Evolutionary conservation across 495 filamentous ascomycete species (phyloP), one percentile per base, ranked within the genome.

Genomic region (Aspergillus bertholletiae): DNA sequence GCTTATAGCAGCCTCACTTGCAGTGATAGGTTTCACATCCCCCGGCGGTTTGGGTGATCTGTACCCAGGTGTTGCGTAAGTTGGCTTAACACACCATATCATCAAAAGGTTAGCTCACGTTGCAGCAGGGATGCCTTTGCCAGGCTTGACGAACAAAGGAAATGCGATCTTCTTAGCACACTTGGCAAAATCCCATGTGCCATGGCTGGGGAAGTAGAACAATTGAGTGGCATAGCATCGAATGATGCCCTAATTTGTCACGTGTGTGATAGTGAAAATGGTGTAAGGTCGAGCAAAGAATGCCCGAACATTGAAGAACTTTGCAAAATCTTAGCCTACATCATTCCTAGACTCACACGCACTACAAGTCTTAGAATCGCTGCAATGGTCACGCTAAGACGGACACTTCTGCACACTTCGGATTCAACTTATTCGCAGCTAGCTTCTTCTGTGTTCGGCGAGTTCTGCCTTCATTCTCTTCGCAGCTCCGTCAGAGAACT

Each of bases 401-500:
- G 87, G 40, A 70, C 89, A 20, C 66, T 88, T 18, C 78, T 77
- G 44, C 90, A 95, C 69, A 83, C 82, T 0, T 65, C 69, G 2
- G 72, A 78, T 51, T 43, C 69, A 7, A 69, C 73, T 11, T 75
- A 88, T 52, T 69, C 93, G 52, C 82, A 91, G 55, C 69, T 97
- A 3, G 79, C 82, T 35, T 73, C 62, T 6, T 90, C 88, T 7
- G 55, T 68, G 1, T 73, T 88, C 39, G 92, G 90, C 0, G 84
- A 90, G 61, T 91, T 89, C 79, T 94, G 90, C 62, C 67, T 97
- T 2, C 79, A 85, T 52, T 90, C 88, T 2, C 72, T 96, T 20
- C 81, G 83, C 45, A 96, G 92, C 64, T 93, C 92, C 7, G 68
- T 88, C 21, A 83, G 94, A 63, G 94, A 97, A 63, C 74, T 97